Base-by-base conservation (phyloP, 768 basidiomycete genomes). In the Mycena leptocephala region DNA sequence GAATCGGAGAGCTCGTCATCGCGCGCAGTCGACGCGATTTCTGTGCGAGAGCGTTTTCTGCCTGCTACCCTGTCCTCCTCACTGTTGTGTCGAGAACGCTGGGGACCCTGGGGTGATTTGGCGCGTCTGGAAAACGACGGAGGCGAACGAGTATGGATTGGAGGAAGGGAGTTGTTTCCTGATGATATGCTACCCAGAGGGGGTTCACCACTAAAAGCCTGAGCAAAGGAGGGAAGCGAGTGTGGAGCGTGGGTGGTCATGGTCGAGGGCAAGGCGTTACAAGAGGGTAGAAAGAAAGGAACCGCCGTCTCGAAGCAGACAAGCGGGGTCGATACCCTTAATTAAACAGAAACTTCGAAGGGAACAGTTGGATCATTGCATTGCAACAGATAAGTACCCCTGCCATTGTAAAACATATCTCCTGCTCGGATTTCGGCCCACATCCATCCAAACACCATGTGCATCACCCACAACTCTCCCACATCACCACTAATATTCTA, bases 211-310 rank as follows among this genome's bases (percentile, higher is more conserved):
- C 65, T 91, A 85, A 96, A 96, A 0, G 95, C 91, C 85, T 94
- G 93, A 2, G 93, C 92, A 84, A 96, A 96, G 53, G 95, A 94
- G 48, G 95, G 95, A 46, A 96, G 91, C 13, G 94, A 93, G 83
- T 92, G 93, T 75, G 72, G 39, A 14, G 87, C 83, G 79, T 88
- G 89, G 53, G 87, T 86, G 59, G 87, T 86, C 84, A 89, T 86
- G 84, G 76, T 61, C 35, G 67, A 59, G 67, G 61, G 51, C 66
- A 55, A 43, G 61, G 35, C 39, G 73, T 61, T 62, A 77, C 56
- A 61, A 68, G 56, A 63, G 70, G 55, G 59, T 58, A 37, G 70
- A 32, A 56, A 63, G 65, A 32, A 64, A 28, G 20, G 41, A 39
- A 39, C n/a, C 14, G 55, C 20, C 22, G 53, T n/a, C 30, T 56